phyloP scores from a whole-genome alignment of 2,329 filamentous ascomycete genomes.

The Fusarium luffae region DNA sequence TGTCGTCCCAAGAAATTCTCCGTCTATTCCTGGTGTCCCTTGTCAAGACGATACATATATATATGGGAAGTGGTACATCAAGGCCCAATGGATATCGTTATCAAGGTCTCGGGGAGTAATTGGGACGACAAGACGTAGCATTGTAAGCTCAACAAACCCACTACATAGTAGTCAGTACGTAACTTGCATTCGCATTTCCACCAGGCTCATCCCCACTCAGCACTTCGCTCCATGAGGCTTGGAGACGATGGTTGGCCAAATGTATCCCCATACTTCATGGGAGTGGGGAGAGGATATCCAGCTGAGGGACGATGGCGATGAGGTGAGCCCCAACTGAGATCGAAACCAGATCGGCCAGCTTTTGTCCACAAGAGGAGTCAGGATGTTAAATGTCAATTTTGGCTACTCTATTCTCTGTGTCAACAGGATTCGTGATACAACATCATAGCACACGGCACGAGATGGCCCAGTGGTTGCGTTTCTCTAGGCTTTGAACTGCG shows the following conservation, averaged over 20 bases:
- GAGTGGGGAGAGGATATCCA: slow-evolving; percentile 6
- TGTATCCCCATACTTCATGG: slow-evolving; percentile 22
- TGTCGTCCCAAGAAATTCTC: slow-evolving; percentile 1
- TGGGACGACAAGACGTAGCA: slow-evolving; percentile 22
- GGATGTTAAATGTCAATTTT: neutral
- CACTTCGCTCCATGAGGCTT: neutral
- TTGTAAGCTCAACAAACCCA: neutral
- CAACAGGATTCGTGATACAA: neutral
- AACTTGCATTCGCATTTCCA: neutral
- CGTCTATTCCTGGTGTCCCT: neutral
- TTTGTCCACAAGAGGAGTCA: neutral
- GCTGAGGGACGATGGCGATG: neutral
- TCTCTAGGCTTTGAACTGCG: neutral
- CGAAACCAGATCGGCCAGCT: neutral
- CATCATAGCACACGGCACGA: neutral
- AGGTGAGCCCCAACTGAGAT: neutral
- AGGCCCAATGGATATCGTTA: neutral
- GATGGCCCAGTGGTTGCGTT: neutral
- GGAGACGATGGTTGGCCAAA: slow-evolving; percentile 3
- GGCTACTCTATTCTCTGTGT: neutral
- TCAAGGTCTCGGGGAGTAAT: slow-evolving; percentile 8
- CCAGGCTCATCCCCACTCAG: neutral
- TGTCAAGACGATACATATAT: neutral
- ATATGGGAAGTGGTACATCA: neutral
- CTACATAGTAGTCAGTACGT: neutral